Conservation (phyloP, 805 yeast genomes). For the Grigorovia jiainica region DNA sequence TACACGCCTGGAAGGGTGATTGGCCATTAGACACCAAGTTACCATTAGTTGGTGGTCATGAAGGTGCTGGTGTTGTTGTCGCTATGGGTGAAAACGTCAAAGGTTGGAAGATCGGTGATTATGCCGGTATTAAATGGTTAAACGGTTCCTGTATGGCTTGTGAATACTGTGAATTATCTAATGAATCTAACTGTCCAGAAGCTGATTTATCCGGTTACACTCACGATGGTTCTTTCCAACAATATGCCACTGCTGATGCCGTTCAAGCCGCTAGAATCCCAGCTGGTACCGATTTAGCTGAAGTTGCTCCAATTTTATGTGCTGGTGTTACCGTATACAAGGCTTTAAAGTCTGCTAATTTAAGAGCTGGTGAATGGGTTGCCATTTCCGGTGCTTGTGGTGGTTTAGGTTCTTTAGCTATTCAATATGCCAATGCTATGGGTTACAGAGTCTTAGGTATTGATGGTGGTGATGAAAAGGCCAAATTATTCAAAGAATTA, state of each 20-base stretch:
- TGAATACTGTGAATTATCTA: constrained; percentile 50
- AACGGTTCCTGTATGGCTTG: constrained; percentile 58
- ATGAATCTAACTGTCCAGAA: constrained; percentile 57
- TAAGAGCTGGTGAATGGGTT: constrained; percentile 62
- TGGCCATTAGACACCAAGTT: constrained; percentile 54
- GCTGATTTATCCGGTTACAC: constrained; percentile 71
- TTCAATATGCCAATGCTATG: constrained; percentile 70
- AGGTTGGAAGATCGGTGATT: constrained; percentile 55
- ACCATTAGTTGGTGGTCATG: constrained; percentile 65
- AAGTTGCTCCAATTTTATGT: constrained; percentile 55
- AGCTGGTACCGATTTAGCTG: constrained; percentile 43
- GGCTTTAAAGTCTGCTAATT: constrained; percentile 51
- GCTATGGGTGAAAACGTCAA: constrained; percentile 50
- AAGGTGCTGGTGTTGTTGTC: constrained; percentile 65
- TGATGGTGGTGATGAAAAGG: constrained; percentile 68
- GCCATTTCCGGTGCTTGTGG: constrained; percentile 75
- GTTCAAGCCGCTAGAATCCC: constrained; percentile 55
- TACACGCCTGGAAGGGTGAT: constrained; percentile 68
- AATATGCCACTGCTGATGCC: constrained; percentile 57
- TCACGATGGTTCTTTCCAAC: constrained; percentile 61
- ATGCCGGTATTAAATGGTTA: constrained; percentile 61
- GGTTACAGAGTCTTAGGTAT: constrained; percentile 63
- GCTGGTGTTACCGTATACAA: constrained; percentile 63
- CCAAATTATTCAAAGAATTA: constrained; percentile 38
- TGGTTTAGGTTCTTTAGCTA: constrained; percentile 68